phyloP scores from a whole-genome alignment of 164 flowering plant genomes.

The Chimonanthus salicifolius region DNA sequence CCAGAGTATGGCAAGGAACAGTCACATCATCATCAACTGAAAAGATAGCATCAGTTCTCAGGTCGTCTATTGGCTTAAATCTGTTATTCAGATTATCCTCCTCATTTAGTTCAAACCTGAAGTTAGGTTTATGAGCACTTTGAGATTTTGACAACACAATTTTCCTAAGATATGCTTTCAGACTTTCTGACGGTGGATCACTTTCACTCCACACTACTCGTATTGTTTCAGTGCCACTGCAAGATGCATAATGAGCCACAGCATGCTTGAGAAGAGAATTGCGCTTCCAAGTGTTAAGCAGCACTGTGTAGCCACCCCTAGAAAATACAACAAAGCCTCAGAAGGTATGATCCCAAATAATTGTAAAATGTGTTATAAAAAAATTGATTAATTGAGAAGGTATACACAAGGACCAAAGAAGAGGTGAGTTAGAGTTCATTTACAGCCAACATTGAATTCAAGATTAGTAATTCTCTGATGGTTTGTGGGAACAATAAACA shows the following conservation, averaged over 20 bases:
- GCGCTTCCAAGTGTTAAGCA: conserved; percentile 53
- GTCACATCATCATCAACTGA: conserved; percentile 57
- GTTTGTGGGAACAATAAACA: no score
- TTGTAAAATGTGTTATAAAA: not conserved
- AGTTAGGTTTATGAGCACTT: conserved; percentile 35
- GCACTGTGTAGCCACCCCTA: conserved; percentile 54
- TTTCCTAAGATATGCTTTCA: conserved; percentile 31
- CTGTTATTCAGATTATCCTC: conserved; percentile 48
- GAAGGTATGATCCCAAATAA: not conserved
- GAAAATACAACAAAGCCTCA: conserved; percentile 2
- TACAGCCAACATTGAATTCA: no score
- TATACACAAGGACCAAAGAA: not conserved
- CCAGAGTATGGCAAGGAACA: conserved; percentile 41
- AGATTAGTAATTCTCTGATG: no score
- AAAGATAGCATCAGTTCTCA: conserved; percentile 52
- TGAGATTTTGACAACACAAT: conserved; percentile 39
- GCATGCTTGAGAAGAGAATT: conserved; percentile 50
- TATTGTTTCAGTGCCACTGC: conserved; percentile 42
- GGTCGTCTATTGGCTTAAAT: conserved; percentile 42
- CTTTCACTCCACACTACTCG: conserved; percentile 53
- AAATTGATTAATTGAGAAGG: not conserved
- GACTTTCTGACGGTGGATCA: conserved; percentile 39
- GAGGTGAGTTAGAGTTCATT: not conserved
- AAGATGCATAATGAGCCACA: conserved; percentile 54
- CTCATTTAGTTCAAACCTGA: conserved; percentile 37